A percentile compares a stretch with the other conserved stretches of the same genome.
Conservation (phyloP, 2,329 filamentous ascomycete genomes). For the Colletotrichum brevisporum region DNA sequence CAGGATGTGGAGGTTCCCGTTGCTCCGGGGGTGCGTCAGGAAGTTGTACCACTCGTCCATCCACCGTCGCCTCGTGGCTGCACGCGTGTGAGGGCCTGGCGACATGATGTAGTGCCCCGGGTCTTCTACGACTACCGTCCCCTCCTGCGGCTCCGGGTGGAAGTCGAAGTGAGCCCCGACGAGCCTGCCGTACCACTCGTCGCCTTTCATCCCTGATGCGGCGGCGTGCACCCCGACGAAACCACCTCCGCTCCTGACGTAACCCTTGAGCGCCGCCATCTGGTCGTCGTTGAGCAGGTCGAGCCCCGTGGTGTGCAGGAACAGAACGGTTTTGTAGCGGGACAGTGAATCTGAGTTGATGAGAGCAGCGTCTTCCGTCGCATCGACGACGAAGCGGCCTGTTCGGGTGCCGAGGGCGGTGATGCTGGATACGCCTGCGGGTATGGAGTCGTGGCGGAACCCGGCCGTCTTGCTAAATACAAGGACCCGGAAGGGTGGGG, state of each 20-base stretch:
- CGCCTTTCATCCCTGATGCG: constrained; percentile 49
- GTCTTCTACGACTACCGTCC: constrained; percentile 49
- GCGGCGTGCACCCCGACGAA: constrained; percentile 59
- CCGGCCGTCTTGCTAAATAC: constrained; percentile 56
- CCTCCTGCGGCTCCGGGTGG: constrained; percentile 55
- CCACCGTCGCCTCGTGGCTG: constrained; percentile 42
- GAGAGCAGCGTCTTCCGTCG: constrained; percentile 52
- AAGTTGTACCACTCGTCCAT: constrained; percentile 62
- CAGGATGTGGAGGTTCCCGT: constrained; percentile 50
- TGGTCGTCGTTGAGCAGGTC: constrained; percentile 52
- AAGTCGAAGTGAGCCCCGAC: constrained; percentile 55
- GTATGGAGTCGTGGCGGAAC: constrained; percentile 57
- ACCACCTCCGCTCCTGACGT: constrained; percentile 53
- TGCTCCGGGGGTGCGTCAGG: constrained; percentile 47
- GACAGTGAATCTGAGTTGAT: constrained; percentile 50
- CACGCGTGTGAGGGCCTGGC: constrained; percentile 17
- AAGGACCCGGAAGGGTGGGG: constrained; percentile 49
- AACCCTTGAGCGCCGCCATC: constrained; percentile 50
- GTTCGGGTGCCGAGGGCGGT: constrained; percentile 46
- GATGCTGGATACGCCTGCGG: constrained; percentile 51
- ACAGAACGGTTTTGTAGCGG: constrained; percentile 53
- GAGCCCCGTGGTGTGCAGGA: constrained; percentile 55
- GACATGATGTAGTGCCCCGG: constrained; percentile 48
- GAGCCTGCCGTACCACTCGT: constrained; percentile 54
- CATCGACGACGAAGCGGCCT: constrained; percentile 49